Evolutionary conservation across 2,329 filamentous ascomycete genomes (phyloP), one percentile per base, ranked within the genome.

Genomic region (Penicillium sp.): DNA sequence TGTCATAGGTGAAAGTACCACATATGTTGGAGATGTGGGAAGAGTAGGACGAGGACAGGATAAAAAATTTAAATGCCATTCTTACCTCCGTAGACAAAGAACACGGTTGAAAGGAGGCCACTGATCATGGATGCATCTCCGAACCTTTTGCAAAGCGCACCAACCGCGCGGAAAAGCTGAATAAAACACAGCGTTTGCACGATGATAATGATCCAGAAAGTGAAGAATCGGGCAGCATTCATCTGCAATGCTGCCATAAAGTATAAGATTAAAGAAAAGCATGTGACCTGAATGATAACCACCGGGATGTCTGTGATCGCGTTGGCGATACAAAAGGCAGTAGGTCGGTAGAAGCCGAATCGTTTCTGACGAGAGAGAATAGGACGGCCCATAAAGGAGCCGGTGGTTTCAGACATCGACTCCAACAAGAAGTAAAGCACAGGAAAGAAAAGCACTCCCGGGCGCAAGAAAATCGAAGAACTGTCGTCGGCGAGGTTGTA

Each of bases 301-400:
- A 86, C 71, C 0, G 85, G 84, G 0, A 85, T 68, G 60, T 87
- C 82, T 14, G 81, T 78, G 9, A 84, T 77, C 0, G 80, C 82
- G 53, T 84, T 81, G 3, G 83, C 82, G 35, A 85, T 78, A 19
- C 82, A 83, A 47, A 82, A 85, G 3, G 85, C 84, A 0, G 83
- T 77, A 0, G 84, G 84, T 13, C 81, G 83, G 60, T 88, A 88
- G 70, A 89, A 89, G 0, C 84, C 85, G 62, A 88, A 89, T 7
- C 81, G 83, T 66, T 88, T 88, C 69, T 89, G 87, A 65, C 88
- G 88, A 19, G 87, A 77, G 21, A 90, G 73, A 60, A 90, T 88
- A 0, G 86, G 86, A 50, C 87, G 83, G 3, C 82, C 82, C 63
- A 82, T 78, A 62, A 88, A 90, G 0, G 85, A 83, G 1, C 81